phyloP scores from a whole-genome alignment of 108 stramenopile genomes.

The Skeletonema costatum region DNA sequence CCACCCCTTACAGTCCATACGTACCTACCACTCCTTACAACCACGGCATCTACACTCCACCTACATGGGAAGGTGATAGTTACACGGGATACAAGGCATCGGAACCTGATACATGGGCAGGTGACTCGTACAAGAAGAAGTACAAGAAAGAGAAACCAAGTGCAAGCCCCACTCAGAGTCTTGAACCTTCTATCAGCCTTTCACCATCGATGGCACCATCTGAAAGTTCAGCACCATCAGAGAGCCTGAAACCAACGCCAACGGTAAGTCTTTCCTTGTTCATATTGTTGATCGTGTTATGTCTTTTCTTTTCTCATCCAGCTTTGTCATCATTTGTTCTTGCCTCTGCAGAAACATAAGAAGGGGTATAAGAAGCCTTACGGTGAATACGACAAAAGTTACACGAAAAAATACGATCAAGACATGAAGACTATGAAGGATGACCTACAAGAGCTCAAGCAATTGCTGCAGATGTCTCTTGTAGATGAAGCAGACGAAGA shows the following conservation, averaged over 20 bases:
- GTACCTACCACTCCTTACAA: neutral
- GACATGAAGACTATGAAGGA: neutral
- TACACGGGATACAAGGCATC: neutral
- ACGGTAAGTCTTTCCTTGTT: neutral
- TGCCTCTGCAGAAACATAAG: neutral
- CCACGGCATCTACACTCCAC: neutral
- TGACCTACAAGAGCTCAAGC: neutral
- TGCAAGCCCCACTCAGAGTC: neutral
- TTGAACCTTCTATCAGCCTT: neutral
- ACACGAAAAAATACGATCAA: neutral
- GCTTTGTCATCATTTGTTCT: neutral
- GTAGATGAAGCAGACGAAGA: neutral
- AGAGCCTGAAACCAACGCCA: no score
- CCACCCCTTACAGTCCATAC: neutral
- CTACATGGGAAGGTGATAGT: neutral
- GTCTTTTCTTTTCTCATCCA: neutral
- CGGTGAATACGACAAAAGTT: neutral
- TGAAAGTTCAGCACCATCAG: neutral
- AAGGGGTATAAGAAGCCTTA: neutral
- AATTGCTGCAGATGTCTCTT: neutral
- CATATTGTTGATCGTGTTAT: neutral
- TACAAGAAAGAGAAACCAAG: neutral
- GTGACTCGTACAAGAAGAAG: neutral
- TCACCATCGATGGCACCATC: neutral
- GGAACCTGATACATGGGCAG: neutral